A percentile compares a stretch with the other conserved stretches of the same genome.
Evolutionary conservation across 148 eudicot species (phyloP).

Genomic region (Oxyria digyna): DNA sequence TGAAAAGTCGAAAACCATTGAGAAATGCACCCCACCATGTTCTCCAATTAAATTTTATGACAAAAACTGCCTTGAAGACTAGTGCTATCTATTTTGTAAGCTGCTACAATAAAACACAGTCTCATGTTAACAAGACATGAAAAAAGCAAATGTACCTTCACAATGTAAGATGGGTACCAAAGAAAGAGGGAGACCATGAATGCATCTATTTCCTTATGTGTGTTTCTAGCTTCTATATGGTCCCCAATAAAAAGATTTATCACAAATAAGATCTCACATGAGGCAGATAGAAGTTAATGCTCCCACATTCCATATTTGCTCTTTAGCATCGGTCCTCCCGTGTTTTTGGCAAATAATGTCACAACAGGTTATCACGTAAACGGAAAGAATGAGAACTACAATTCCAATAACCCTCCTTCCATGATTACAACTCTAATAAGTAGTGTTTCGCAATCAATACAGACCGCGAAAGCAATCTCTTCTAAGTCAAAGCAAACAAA

Average conservation of each 20-base stretch:
- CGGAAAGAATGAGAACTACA: not conserved
- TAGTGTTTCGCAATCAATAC: not conserved
- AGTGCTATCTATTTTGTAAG: not conserved
- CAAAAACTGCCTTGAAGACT: not conserved
- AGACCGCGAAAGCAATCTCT: not conserved
- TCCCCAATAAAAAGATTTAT: conserved; percentile 1
- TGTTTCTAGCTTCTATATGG: conserved; percentile 3
- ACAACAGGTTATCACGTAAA: conserved; percentile 1
- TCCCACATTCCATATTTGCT: not conserved
- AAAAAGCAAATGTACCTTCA: not conserved
- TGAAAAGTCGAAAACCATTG: not conserved
- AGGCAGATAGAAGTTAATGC: not conserved
- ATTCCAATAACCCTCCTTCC: not conserved
- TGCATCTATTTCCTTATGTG: conserved; percentile 1
- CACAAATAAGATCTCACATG: conserved; percentile 1
- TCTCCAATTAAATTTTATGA: not conserved
- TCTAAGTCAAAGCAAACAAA: not conserved
- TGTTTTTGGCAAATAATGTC: not conserved
- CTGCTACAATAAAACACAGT: not conserved
- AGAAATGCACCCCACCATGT: conserved; percentile 4
- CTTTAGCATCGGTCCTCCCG: not conserved
- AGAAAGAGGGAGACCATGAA: not conserved
- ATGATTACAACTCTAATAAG: not conserved
- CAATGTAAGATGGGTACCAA: not conserved
- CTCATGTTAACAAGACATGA: not conserved